These are phyloP conservation scores for Mercurialis annua DNA, from an alignment of 345 rosid species.

Conservation along the genomic window DNA sequence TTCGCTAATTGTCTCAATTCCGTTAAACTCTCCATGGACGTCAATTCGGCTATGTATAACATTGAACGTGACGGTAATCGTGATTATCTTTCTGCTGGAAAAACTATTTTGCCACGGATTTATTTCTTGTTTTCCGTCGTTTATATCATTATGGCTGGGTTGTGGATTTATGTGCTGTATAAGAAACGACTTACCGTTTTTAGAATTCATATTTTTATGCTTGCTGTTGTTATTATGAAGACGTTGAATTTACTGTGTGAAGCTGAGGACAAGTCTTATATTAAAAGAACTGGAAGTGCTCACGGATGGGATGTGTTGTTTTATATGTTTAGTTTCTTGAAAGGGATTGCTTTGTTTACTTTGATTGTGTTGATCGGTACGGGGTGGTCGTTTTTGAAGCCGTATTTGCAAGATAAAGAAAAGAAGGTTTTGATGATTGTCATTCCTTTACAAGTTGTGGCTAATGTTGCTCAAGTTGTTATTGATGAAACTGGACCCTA, in stretches of 20 bases:
- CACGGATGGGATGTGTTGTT: slow-evolving; percentile 97
- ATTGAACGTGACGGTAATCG: slow-evolving; percentile 59
- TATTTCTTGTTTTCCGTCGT: slow-evolving; percentile 64
- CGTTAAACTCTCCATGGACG: slow-evolving; percentile 68
- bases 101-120: slow-evolving; percentile 73
- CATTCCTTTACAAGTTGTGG: slow-evolving; percentile 90
- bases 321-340: slow-evolving; percentile 87
- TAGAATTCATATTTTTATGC: slow-evolving; percentile 89
- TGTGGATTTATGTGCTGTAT: slow-evolving; percentile 71
- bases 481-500: slow-evolving; percentile 82
- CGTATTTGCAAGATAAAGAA: slow-evolving; percentile 93
- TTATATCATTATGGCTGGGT: slow-evolving; percentile 58
- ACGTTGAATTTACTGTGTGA: slow-evolving; percentile 70
- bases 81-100: slow-evolving; percentile 88
- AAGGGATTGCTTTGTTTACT: slow-evolving; percentile 83
- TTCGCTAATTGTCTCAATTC: slow-evolving; percentile 80
- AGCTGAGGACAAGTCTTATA: slow-evolving; percentile 85
- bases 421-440: slow-evolving; percentile 95
- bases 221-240: slow-evolving; percentile 70
- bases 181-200: slow-evolving; percentile 72
- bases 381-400: slow-evolving; percentile 96
- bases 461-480: slow-evolving; percentile 88
- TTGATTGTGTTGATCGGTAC: slow-evolving; percentile 92
- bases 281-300: slow-evolving; percentile 87
- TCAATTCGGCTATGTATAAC: slow-evolving; percentile 81